Base-by-base conservation (phyloP, 495 filamentous ascomycete species). In the Penicillium paradoxum region DNA sequence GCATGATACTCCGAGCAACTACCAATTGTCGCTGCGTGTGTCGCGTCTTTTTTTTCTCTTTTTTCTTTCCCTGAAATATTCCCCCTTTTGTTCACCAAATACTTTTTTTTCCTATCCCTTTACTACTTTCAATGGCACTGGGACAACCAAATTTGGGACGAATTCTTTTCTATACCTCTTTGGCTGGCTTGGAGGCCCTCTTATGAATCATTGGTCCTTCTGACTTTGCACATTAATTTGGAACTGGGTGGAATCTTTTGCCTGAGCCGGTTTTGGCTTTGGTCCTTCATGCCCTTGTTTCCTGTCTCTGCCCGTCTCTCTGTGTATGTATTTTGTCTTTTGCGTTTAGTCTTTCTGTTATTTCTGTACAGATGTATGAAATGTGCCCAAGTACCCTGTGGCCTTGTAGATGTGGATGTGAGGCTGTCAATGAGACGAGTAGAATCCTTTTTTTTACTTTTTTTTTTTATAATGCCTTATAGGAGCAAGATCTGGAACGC, bases 341-440 rank as follows among this genome's bases (percentile, higher is more conserved):
- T 53, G 49, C 62, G 48, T 47, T 39, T 51, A 38, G 6, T 59
- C 40, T 49, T 45, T 40, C 32, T 56, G 60, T 22, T 45, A 51
- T 58, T 53, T 66, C 50, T 74, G 68, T 73, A 74, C 69, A 74
- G 60, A 65, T 66, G 65, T 68, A 62, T 65, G 49, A 42, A 43
- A 8, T 43, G 34, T 51, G 49, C 29, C 38, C 46, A 42, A 36
- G 38, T 51, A 11, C 30, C 14, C 58, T 21, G 24, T 45, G 51
- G 42, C 42, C 51, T 53, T 53, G 32, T 49, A 36, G 46, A 37
- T 49, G 21, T 69, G 55, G 48, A 49, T 45, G 58, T 58, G 53
- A 45, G 62, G 44, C 46, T 40, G 43, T 52, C 52, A 50, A 64
- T 62, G 61, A 60, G 53, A 66, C 51, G 53, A 51, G 39, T 51